Evolutionary conservation across 164 flowering plant species (phyloP), one percentile per base, ranked within the genome.

Genomic region (Malania oleifera): DNA sequence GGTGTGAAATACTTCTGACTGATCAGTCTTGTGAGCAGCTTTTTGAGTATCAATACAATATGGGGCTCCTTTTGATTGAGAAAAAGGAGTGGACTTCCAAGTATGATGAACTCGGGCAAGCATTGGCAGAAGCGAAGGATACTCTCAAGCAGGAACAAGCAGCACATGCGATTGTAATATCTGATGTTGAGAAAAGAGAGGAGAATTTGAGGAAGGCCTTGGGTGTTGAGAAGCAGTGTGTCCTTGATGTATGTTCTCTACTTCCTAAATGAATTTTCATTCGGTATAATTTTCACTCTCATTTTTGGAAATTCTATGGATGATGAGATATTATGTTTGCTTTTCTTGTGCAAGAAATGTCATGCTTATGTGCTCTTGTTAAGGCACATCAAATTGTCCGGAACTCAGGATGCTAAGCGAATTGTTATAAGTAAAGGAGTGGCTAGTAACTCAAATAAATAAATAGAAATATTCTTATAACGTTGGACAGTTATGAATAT

Each of bases 191-290:
- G 50, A 23, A 46, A 10, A 46, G 50, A 23, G 50, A 46, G 50
- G 50, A 46, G 26, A 20, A 22, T 7, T 20, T 46, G 50, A 46
- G 50, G 14, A 46, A 46, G 50, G 50, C 50, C 14, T 19, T 46
- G n/a, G 50, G 50, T 20, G 26, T 46, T 46, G 50, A 46, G 26
- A 46, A 46, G 50, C 50, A 46, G 26, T 46, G 50, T 46, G 50
- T 46, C 14, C 50, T 46, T 46, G 50, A 46, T 46, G 50, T 46
- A 46, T 46, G 50, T 46, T 0, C 7, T 46, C 5, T 23, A 13
- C 26, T 22, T 31, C 35, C 18, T 22, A 2, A 7, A 43, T 15
- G 1, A 43, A 15, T 15, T 43, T 43, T 43, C 46, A 19, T 43
- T 11, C n/a, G 8, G 41, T n/a, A 5, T 2, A 6, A 38, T 12